Base-by-base conservation (phyloP, 192 early-diverging fungal genomes). In the Pecoramyces ruminantium region DNA sequence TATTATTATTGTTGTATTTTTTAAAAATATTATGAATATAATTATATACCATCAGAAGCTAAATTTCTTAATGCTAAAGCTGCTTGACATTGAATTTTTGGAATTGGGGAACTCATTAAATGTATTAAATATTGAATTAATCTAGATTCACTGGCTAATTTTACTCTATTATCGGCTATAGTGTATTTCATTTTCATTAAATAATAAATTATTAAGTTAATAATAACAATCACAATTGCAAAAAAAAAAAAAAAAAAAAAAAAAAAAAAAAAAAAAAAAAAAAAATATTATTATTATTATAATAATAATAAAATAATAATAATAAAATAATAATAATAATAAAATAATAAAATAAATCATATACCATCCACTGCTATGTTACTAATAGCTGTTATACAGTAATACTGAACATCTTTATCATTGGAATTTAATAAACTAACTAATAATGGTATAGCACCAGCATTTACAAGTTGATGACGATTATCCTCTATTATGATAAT, bases 361-460 rank as follows among this genome's bases (percentile, higher is more conserved):
- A 21, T 67, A 88, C 78, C 89, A 87, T 95, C 95, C 2, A 96
- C 95, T 0, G 94, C 94, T 81, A 96, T 93, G 83, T 96, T 95
- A 83, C 92, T 93, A 29, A 96, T 90, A 28, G 94, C 94, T 40
- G 95, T 96, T 30, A 93, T 93, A 78, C 91, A 94, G 79, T 96
- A 96, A 85, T 96, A 96, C 83, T 95, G 94, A 21, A 96, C 92
- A 86, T 96, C 95, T 29, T 89, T 87, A 82, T 96, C 94, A 38
- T 91, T 86, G 12, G 92, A 93, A 79, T 86, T 88, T 30, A 97
- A 85, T 30, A 96, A 87, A 77, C 87, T 86, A 42, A 95, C 93
- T 17, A 95, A 87, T 16, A 93, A 90, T n/a, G 95, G 93, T 79
- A 96, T 89, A 28, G 94, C 94, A 27, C 92, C 91, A 14, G 93